Conservation (phyloP, 345 rosid species). For the Hevea brasiliensis region DNA sequence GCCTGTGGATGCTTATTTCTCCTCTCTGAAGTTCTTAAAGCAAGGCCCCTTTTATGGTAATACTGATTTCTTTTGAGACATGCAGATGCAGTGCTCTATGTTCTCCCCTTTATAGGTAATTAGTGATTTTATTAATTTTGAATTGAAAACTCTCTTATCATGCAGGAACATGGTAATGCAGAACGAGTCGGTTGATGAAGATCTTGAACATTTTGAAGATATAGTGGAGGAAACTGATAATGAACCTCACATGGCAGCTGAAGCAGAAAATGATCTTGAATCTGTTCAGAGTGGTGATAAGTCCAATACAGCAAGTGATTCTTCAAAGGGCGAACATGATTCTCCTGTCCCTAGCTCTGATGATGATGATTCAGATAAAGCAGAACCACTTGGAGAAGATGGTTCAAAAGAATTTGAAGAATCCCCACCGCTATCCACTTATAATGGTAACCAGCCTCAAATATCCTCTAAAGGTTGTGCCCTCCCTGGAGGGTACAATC, state of each 20-base stretch:
- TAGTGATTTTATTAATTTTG: background rate
- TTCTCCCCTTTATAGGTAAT: background rate
- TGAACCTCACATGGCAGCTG: constrained; percentile 29
- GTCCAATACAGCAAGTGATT: constrained; percentile 37
- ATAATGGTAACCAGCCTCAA: constrained; percentile 28
- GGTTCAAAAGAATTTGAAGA: constrained; percentile 33
- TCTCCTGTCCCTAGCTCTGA: constrained; percentile 13
- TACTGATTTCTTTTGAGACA: constrained; percentile 10
- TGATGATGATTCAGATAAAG: constrained; percentile 3
- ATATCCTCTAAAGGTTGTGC: constrained; percentile 30
- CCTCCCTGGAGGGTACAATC: constrained; percentile 86
- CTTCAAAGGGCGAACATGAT: constrained; percentile 62
- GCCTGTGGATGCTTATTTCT: constrained; percentile 95
- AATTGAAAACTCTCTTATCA: background rate
- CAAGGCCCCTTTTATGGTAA: constrained; percentile 85
- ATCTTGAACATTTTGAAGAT: constrained; percentile 92
- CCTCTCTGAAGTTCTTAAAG: constrained; percentile 88
- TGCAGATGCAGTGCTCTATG: background rate
- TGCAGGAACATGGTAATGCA: constrained; percentile 83
- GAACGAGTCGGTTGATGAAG: constrained; percentile 81
- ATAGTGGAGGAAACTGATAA: constrained; percentile 61
- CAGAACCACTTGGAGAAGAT: constrained; percentile 30
- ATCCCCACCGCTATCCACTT: constrained; percentile 29
- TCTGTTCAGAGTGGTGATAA: constrained; percentile 24
- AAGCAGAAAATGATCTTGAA: constrained; percentile 33